phyloP scores from a whole-genome alignment of 2,329 filamentous ascomycete species.

The Penicillium expansum region DNA sequence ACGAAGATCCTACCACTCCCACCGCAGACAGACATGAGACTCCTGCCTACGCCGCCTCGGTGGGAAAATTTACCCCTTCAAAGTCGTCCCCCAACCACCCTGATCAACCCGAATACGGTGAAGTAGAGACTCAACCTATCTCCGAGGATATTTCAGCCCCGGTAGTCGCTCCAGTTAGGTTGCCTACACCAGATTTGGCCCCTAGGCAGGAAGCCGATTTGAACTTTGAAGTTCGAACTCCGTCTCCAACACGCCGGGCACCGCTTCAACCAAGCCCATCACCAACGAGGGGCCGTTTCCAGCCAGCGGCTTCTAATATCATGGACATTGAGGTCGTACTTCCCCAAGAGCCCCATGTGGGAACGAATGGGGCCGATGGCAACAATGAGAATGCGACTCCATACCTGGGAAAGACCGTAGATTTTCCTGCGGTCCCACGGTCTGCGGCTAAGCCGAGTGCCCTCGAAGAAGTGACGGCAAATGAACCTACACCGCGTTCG shows the following conservation, averaged over 20 bases:
- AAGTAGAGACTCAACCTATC: background rate
- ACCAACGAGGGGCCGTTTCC: constrained; percentile 16
- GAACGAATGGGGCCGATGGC: background rate
- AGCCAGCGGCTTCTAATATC: constrained; percentile 9
- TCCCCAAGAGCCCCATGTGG: constrained; percentile 8
- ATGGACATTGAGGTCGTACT: constrained; percentile 4
- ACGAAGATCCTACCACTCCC: constrained; percentile 26
- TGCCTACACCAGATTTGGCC: constrained; percentile 11
- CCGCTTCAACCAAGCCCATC: constrained; percentile 24
- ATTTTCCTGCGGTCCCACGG: constrained; percentile 20
- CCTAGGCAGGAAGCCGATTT: constrained; percentile 6
- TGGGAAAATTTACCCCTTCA: constrained; percentile 4
- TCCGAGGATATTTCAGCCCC: background rate
- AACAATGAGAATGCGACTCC: constrained; percentile 28
- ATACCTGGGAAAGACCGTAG: constrained; percentile 14
- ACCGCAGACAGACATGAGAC: constrained; percentile 8
- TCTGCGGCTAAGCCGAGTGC: constrained; percentile 29
- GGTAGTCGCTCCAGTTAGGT: background rate
- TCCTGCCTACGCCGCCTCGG: constrained; percentile 3
- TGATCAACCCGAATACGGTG: background rate
- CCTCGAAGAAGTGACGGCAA: constrained; percentile 40
- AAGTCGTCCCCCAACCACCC: constrained; percentile 1
- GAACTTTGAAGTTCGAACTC: constrained; percentile 16
- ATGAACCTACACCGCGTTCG: constrained; percentile 32
- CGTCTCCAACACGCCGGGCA: constrained; percentile 18